phyloP scores from a whole-genome alignment of 805 yeast species.

The Alloascoidea hylecoeti region DNA sequence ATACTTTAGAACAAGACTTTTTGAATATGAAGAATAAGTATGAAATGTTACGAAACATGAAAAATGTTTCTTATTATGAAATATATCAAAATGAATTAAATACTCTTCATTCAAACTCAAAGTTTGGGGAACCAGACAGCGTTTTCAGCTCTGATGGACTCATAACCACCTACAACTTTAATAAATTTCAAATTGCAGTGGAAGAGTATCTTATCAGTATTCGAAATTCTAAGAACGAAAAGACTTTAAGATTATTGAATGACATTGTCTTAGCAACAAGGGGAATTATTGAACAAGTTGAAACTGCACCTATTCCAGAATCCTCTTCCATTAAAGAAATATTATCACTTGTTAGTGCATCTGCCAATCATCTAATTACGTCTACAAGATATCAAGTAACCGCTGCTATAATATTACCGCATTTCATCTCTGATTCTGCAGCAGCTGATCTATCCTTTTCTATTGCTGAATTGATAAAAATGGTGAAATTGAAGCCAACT shows the following conservation, averaged over 20 bases:
- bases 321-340: conserved; percentile 12
- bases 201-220: conserved; percentile 18
- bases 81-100: not conserved
- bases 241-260: not conserved
- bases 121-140: not conserved
- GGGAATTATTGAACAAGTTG: not conserved
- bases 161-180: conserved; percentile 12
- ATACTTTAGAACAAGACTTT: not conserved
- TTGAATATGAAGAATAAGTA: not conserved
- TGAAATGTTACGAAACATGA: not conserved
- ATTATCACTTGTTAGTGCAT: conserved; percentile 35
- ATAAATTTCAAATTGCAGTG: conserved; percentile 17
- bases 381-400: conserved; percentile 61
- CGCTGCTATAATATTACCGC: conserved; percentile 53
- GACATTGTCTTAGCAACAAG: not conserved
- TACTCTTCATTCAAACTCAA: not conserved
- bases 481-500: conserved; percentile 3
- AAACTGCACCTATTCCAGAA: conserved; percentile 6
- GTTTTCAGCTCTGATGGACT: conserved; percentile 11
- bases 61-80: not conserved
- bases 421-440: conserved; percentile 58
- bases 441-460: conserved; percentile 58
- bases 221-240: not conserved
- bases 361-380: conserved; percentile 64
- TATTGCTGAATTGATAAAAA: conserved; percentile 27